Conservation (phyloP, 2,329 filamentous ascomycete species). For the Drechslerella dactyloides region DNA sequence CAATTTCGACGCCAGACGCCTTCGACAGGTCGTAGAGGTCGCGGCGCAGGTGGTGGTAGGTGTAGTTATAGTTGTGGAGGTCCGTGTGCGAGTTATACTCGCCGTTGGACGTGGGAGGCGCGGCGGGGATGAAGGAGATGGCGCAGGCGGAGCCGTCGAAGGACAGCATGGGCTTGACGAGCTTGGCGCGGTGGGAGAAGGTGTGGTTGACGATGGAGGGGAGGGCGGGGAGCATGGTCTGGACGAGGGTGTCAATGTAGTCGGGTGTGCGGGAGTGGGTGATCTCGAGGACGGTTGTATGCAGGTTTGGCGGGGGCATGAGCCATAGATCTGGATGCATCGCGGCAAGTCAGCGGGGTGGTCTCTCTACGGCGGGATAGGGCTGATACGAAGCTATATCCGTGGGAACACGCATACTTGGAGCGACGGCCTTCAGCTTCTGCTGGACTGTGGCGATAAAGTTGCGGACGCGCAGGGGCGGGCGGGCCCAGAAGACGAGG, state of each 20-base stretch:
- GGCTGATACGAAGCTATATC: slow-evolving; percentile 26
- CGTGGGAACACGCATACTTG: slow-evolving; percentile 66
- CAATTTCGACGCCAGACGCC: slow-evolving; percentile 71
- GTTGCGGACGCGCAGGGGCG: slow-evolving; percentile 72
- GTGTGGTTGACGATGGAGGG: slow-evolving; percentile 70
- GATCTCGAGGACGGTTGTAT: slow-evolving; percentile 84
- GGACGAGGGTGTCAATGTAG: slow-evolving; percentile 71
- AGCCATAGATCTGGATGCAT: slow-evolving; percentile 74
- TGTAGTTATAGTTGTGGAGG: slow-evolving; percentile 65
- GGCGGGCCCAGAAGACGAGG: slow-evolving; percentile 85
- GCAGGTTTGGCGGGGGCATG: slow-evolving; percentile 78
- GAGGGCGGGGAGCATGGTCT: slow-evolving; percentile 64
- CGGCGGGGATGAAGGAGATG: slow-evolving; percentile 82
- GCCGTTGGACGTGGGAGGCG: slow-evolving; percentile 54
- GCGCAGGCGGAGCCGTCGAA: slow-evolving; percentile 87
- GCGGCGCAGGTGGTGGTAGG: slow-evolving; percentile 86
- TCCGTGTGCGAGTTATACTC: slow-evolving; percentile 8
- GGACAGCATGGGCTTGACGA: slow-evolving; percentile 78
- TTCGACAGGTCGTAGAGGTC: slow-evolving; percentile 73
- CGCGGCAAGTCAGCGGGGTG: slow-evolving; percentile 12
- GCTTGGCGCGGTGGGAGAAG: slow-evolving; percentile 64
- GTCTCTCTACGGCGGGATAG: too few relatives aligned
- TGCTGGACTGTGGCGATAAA: slow-evolving; percentile 74
- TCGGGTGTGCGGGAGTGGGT: slow-evolving; percentile 75
- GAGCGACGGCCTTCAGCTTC: slow-evolving; percentile 68